Evolutionary conservation across 176 grass and related monocot genomes (phyloP), one percentile per base, ranked within the genome.

Genomic region (Carex pumila): DNA sequence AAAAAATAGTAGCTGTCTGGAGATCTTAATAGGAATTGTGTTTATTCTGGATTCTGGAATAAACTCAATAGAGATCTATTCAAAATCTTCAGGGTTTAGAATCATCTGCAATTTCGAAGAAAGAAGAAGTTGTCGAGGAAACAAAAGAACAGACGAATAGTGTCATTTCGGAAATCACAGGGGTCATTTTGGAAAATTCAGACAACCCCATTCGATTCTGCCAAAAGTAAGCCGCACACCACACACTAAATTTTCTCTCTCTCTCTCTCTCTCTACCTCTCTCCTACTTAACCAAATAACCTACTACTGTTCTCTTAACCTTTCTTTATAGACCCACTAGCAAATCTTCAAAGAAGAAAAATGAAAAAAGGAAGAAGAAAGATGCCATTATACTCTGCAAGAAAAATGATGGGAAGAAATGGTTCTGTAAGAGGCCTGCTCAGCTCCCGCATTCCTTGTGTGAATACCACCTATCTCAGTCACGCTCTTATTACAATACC

Each of bases 331-430:
- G 14, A 81, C 58, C 79, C 55, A 47, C 18, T n/a, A 29, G 36
- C 55, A 81, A 25, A 9, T 52, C 80, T 52, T 50, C n/a, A 30
- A 83, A 83, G 80, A 83, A 68, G 17, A 64, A 68, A 15, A 64
- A 62, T 6, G 43, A 34, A 29, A 83, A 65, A 36, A 52, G 2
- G 41, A 30, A 83, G 80, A 83, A 83, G 60, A 66, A 65, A 49
- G 62, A 50, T 7, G 21, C 1, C 14, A 18, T 65, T 83, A 6
- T 83, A 29, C 47, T 83, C 7, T 83, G 80, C 80, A 83, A 83
- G 61, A 83, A 83, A 52, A 64, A 83, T 52, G 80, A 83, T 50
- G 80, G 80, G 12, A 64, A 65, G 41, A 83, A 83, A 67, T 83
- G 80, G 80, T 83, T 54, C 55, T 83, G 80, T 65, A 83, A 66